phyloP scores from a whole-genome alignment of 768 basidiomycete species.

The Mrakia hoshinonis region DNA sequence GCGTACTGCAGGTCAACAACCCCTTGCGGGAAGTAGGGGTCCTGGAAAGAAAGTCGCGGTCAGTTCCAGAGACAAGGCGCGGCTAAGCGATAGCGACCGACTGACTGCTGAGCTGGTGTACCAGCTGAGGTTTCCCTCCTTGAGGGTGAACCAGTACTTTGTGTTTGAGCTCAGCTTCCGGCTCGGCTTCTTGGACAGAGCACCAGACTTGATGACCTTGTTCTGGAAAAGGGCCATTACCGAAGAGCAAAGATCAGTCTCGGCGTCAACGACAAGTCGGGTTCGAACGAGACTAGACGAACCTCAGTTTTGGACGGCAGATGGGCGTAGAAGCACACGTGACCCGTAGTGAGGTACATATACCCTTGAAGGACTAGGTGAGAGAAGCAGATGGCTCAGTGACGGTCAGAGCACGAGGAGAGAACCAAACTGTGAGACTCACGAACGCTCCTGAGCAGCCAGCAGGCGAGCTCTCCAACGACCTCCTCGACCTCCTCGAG shows the following conservation, averaged over 20 bases:
- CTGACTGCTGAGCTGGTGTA: conserved; percentile 83
- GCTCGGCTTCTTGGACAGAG: conserved; percentile 74
- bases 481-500: conserved; percentile 75
- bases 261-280: conserved; percentile 17
- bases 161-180: conserved; percentile 77
- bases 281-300: conserved; percentile 24
- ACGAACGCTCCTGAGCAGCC: conserved; percentile 83
- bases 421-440: conserved; percentile 44
- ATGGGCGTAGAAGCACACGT: conserved; percentile 93
- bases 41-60: conserved; percentile 46
- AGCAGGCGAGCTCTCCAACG: conserved; percentile 81
- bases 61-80: background rate
- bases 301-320: conserved; percentile 78
- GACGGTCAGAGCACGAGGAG: background rate
- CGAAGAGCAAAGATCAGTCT: background rate
- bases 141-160: conserved; percentile 92
- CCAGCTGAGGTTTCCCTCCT: conserved; percentile 94
- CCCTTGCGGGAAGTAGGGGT: conserved; percentile 95
- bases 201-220: conserved; percentile 84
- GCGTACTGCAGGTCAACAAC: conserved; percentile 92
- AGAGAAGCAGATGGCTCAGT: background rate
- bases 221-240: conserved; percentile 49
- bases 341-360: conserved; percentile 88
- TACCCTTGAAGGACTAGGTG: conserved; percentile 82
- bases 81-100: background rate